phyloP scores from a whole-genome alignment of 2,329 filamentous ascomycete species.

The Paradendryphiella salina region DNA sequence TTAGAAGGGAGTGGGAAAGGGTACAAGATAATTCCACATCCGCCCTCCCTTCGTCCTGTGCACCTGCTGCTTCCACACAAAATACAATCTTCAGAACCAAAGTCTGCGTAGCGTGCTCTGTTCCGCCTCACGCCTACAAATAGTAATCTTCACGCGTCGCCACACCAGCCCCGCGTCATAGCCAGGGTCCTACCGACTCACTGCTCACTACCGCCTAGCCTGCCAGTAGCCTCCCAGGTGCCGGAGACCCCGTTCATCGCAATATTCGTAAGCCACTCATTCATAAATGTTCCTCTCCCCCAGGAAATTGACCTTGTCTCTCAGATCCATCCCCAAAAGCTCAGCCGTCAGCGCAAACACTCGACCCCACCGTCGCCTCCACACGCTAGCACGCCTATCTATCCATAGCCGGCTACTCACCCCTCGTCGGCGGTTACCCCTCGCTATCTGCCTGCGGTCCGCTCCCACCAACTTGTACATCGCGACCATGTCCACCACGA shows the following conservation, averaged over 20 bases:
- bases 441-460: constrained; percentile 10
- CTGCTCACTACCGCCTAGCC: constrained; percentile 25
- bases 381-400: constrained; percentile 4
- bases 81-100: not conserved
- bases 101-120: not conserved
- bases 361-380: constrained; percentile 6
- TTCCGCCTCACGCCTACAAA: not conserved
- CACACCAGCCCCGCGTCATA: constrained; percentile 25
- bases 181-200: constrained; percentile 10
- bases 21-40: constrained; percentile 8
- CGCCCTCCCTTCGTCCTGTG: not conserved
- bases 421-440: constrained; percentile 11
- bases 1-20: not conserved
- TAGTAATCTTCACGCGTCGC: constrained; percentile 15
- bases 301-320: constrained; percentile 21
- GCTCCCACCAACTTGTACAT: constrained; percentile 1
- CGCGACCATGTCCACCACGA: constrained; percentile 31
- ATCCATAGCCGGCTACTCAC: constrained; percentile 14
- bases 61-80: not conserved
- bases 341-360: constrained; percentile 2
- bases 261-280: constrained; percentile 21
- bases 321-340: constrained; percentile 12
- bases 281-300: constrained; percentile 18
- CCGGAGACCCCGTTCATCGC: constrained; percentile 18
- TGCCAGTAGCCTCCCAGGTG: constrained; percentile 9